Evolutionary conservation across 192 early-diverging fungal genomes (phyloP).

Genomic region (Gigaspora rosea): DNA sequence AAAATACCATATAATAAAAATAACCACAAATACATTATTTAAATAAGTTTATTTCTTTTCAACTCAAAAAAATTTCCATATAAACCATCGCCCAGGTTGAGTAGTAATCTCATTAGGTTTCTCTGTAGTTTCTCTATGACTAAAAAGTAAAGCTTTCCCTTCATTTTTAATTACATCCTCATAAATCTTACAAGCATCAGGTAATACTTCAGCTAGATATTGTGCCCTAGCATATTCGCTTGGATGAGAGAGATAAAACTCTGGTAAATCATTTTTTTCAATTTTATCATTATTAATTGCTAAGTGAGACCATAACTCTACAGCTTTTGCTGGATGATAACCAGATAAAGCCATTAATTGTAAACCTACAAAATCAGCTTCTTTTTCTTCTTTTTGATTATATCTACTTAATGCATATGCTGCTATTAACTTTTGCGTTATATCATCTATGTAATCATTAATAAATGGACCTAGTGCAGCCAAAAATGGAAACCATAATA

Average conservation of each 20-base stretch:
- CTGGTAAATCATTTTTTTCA: not conserved
- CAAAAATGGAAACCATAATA: conserved; percentile 37
- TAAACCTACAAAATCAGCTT: conserved; percentile 53
- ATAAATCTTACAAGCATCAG: conserved; percentile 3
- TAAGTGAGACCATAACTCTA: conserved; percentile 45
- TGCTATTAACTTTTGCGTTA: conserved; percentile 34
- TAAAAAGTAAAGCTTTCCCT: not conserved
- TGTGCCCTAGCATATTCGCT: not conserved
- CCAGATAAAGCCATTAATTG: conserved; percentile 57
- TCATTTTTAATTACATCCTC: not conserved
- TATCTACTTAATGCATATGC: conserved; percentile 36
- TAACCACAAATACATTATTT: no score
- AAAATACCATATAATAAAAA: no score
- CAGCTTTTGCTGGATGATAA: conserved; percentile 54
- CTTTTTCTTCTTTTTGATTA: conserved; percentile 46
- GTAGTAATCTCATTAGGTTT: not conserved
- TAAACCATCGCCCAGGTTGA: not conserved
- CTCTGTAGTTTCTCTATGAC: not conserved
- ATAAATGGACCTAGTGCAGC: conserved; percentile 39
- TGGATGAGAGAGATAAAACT: conserved; percentile 8
- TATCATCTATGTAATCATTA: conserved; percentile 37
- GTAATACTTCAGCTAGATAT: not conserved
- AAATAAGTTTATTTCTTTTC: no score
- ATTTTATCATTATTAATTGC: not conserved
- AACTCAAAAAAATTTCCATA: not conserved